Evolutionary conservation across 1,284 basidiomycete species (phyloP).

Genomic region (Inonotus hispidus): DNA sequence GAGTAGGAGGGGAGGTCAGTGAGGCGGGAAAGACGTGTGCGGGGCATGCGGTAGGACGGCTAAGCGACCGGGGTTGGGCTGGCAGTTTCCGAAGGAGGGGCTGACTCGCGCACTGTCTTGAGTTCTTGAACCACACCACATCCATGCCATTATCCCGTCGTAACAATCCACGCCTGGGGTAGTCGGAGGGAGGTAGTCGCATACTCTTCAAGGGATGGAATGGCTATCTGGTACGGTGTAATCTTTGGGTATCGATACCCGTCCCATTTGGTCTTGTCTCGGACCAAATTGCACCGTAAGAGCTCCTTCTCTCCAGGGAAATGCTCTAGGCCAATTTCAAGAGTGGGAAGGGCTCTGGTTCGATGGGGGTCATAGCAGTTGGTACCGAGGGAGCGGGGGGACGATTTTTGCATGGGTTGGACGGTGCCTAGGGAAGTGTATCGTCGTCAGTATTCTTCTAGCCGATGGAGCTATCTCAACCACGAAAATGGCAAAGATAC

Average conservation of each 20-base stretch:
- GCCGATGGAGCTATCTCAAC: too few relatives aligned
- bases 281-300: too few relatives aligned
- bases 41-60: neutral
- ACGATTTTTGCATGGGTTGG: too few relatives aligned
- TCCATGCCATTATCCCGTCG: neutral
- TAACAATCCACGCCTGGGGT: neutral
- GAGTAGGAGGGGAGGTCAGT: neutral
- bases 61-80: neutral
- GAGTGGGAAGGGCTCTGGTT: too few relatives aligned
- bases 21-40: neutral
- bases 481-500: too few relatives aligned
- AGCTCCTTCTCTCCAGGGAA: too few relatives aligned
- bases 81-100: slow-evolving; percentile 1
- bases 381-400: too few relatives aligned
- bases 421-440: too few relatives aligned
- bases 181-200: neutral
- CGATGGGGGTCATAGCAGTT: too few relatives aligned
- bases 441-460: too few relatives aligned
- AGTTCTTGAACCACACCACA: neutral
- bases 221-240: neutral
- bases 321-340: too few relatives aligned
- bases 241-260: neutral
- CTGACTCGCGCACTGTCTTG: slow-evolving; percentile 1
- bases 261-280: too few relatives aligned
- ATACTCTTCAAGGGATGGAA: neutral